Evolutionary conservation across 805 yeast species (phyloP).

Genomic region (Cyberlindnera mrakii): DNA sequence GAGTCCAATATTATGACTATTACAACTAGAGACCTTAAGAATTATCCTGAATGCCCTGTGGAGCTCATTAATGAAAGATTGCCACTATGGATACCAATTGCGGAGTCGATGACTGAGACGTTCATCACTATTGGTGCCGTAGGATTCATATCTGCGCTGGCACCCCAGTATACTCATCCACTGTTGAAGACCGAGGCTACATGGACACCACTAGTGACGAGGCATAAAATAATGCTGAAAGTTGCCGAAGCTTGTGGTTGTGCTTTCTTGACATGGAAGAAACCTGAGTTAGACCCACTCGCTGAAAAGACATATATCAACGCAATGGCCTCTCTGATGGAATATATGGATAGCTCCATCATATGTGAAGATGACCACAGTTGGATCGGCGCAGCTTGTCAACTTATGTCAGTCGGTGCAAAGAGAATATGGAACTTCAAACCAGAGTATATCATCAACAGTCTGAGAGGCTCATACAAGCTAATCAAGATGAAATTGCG

Average conservation of each 20-base stretch:
- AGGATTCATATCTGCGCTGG: slow-evolving; percentile 34
- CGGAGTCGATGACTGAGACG: slow-evolving; percentile 2
- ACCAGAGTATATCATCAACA: slow-evolving; percentile 13
- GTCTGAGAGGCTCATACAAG: slow-evolving; percentile 30
- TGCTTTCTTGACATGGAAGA: slow-evolving; percentile 28
- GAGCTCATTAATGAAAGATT: not conserved
- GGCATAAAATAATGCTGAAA: slow-evolving; percentile 26
- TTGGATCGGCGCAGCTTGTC: slow-evolving; percentile 36
- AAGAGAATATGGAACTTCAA: slow-evolving; percentile 25
- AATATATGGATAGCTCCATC: not conserved
- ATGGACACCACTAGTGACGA: slow-evolving; percentile 30
- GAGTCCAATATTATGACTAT: not conserved
- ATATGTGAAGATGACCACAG: slow-evolving; percentile 19
- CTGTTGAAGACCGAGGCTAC: slow-evolving; percentile 33
- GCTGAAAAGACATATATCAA: slow-evolving; percentile 22
- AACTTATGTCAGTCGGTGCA: slow-evolving; percentile 33
- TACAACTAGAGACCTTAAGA: not conserved
- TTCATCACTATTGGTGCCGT: slow-evolving; percentile 27
- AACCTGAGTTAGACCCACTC: slow-evolving; percentile 21
- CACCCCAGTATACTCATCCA: slow-evolving; percentile 37
- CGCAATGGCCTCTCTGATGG: slow-evolving; percentile 18
- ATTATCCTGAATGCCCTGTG: not conserved
- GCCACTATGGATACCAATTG: slow-evolving; percentile 4
- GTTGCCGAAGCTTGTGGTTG: slow-evolving; percentile 38
- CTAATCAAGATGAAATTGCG: slow-evolving; percentile 21